These are phyloP conservation scores for Mycena sp. DNA, from an alignment of 1,284 basidiomycete genomes.

Conservation along the genomic window DNA sequence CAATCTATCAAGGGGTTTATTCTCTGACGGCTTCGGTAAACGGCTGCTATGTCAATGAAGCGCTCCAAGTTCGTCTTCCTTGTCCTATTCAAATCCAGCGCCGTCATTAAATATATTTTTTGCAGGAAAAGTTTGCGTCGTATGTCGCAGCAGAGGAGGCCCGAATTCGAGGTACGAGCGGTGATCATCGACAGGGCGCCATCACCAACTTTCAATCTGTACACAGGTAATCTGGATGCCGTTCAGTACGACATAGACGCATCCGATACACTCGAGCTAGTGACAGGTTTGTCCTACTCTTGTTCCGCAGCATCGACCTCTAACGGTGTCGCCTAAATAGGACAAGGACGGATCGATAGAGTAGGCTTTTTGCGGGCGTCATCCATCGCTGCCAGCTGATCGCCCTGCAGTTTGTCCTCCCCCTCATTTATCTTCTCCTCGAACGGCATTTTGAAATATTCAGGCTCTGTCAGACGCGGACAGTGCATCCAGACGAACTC, in stretches of 20 bases:
- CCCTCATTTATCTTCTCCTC: slow-evolving; percentile 34
- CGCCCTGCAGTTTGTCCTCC: slow-evolving; percentile 20
- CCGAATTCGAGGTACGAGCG: slow-evolving; percentile 22
- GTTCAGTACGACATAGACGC: slow-evolving; percentile 33
- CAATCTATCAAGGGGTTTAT: slow-evolving; percentile 3
- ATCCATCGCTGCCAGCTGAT: slow-evolving; percentile 22
- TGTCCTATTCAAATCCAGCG: too few species aligned
- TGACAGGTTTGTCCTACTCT: slow-evolving; percentile 33
- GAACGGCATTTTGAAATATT: slow-evolving; percentile 30
- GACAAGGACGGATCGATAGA: too few species aligned
- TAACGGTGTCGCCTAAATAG: too few species aligned
- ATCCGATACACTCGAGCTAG: slow-evolving; percentile 29
- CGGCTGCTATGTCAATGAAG: too few species aligned
- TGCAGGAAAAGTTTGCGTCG: slow-evolving; percentile 28
- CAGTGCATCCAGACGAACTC: slow-evolving; percentile 1
- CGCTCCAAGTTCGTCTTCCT: too few species aligned
- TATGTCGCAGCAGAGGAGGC: slow-evolving; percentile 32
- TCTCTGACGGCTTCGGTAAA: slow-evolving; percentile 12
- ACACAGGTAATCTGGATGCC: slow-evolving; percentile 28
- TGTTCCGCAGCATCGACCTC: slow-evolving; percentile 4
- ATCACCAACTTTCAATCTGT: too few species aligned
- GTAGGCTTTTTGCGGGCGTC: too few species aligned
- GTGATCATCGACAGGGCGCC: too few species aligned
- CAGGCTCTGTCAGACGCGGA: not conserved
- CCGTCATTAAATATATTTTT: slow-evolving; percentile 19